A percentile compares a stretch with the other conserved stretches of the same genome.
Conservation (phyloP, 768 basidiomycete genomes). For the Tulasnella sp. region DNA sequence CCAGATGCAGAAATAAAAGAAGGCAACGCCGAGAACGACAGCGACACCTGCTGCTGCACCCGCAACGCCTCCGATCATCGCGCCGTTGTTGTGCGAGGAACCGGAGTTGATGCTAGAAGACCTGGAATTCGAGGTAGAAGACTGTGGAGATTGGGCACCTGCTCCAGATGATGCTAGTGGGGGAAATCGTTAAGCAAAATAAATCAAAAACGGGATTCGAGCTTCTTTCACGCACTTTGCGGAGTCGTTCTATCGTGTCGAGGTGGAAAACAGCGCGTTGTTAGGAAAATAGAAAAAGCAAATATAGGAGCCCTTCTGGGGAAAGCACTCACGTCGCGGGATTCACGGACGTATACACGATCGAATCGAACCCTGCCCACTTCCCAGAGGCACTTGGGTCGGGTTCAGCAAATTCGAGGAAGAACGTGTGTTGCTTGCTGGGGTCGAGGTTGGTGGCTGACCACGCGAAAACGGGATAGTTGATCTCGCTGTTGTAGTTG, state of each 20-base stretch:
- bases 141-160: too few species aligned
- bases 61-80: too few species aligned
- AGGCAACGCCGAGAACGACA: too few species aligned
- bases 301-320: background rate
- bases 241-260: background rate
- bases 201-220: background rate
- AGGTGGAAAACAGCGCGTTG: background rate
- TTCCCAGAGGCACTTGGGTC: background rate
- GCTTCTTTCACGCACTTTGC: background rate
- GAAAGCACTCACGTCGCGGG: background rate
- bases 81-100: too few species aligned
- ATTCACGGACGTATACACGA: background rate
- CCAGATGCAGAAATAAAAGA: too few species aligned
- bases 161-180: background rate
- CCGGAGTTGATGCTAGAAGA: too few species aligned
- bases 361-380: conserved; percentile 11
- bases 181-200: background rate
- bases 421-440: conserved; percentile 9
- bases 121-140: too few species aligned
- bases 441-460: conserved; percentile 8
- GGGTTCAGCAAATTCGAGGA: background rate
- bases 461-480: conserved; percentile 9
- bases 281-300: background rate
- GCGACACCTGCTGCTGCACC: too few species aligned
- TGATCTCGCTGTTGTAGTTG: background rate